phyloP scores from a whole-genome alignment of 345 rosid species.

The Eucalyptus brandiana region DNA sequence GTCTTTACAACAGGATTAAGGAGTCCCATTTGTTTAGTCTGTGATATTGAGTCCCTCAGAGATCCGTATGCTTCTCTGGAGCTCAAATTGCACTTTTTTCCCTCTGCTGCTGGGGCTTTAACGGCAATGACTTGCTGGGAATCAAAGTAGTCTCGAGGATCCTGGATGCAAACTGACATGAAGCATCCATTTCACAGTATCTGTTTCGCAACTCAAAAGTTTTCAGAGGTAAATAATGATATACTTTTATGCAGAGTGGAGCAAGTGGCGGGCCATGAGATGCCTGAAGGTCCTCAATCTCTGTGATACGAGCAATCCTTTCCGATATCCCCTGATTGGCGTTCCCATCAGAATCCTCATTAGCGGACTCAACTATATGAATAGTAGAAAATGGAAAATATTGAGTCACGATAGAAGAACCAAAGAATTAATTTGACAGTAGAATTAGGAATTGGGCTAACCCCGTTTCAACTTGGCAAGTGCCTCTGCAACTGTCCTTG shows the following conservation, averaged over 20 bases:
- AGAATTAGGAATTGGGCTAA: conserved; percentile 6
- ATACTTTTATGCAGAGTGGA: conserved; percentile 72
- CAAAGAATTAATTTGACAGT: not conserved
- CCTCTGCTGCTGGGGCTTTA: conserved; percentile 15
- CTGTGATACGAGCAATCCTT: conserved; percentile 44
- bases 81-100: conserved; percentile 24
- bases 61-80: conserved; percentile 51
- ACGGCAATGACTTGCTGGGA: conserved; percentile 76
- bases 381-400: not conserved
- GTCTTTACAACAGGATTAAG: conserved; percentile 52
- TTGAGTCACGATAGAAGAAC: not conserved
- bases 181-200: not conserved
- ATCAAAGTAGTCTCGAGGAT: conserved; percentile 95
- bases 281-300: conserved; percentile 80
- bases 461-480: conserved; percentile 68
- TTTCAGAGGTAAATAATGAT: not conserved
- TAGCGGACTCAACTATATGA: conserved; percentile 16
- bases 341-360: conserved; percentile 30
- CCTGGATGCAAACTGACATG: conserved; percentile 21
- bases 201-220: not conserved
- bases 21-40: conserved; percentile 40
- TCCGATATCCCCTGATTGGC: conserved; percentile 28
- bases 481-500: conserved; percentile 80
- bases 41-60: conserved; percentile 50
- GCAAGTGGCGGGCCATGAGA: conserved; percentile 50